Evolutionary conservation across 495 filamentous ascomycete species (phyloP).

Genomic region (Podospora pseudopauciseta): DNA sequence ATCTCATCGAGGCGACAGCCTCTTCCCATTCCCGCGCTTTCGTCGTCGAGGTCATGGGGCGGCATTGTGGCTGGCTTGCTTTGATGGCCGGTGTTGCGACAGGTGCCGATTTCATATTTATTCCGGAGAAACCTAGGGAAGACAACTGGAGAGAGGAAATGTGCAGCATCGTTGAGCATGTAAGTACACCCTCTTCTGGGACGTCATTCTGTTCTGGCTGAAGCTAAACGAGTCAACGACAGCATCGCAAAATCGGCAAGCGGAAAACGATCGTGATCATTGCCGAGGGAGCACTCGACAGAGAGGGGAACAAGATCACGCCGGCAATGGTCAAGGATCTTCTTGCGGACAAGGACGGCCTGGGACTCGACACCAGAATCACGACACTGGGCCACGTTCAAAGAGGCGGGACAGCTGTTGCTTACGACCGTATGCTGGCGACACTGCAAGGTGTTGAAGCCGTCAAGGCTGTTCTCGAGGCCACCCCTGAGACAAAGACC

Average conservation of each 20-base stretch:
- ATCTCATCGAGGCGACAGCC: slow-evolving; percentile 95
- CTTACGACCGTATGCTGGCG: slow-evolving; percentile 90
- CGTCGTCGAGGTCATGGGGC: slow-evolving; percentile 99
- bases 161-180: slow-evolving; percentile 74
- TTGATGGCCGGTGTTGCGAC: slow-evolving; percentile 95
- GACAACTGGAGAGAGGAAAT: slow-evolving; percentile 89
- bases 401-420: slow-evolving; percentile 83
- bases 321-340: slow-evolving; percentile 79
- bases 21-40: slow-evolving; percentile 96
- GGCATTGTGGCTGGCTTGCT: slow-evolving; percentile 97
- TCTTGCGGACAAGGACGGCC: slow-evolving; percentile 63
- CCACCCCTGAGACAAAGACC: slow-evolving; percentile 81
- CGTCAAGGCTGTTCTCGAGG: slow-evolving; percentile 91
- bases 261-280: slow-evolving; percentile 97
- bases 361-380: slow-evolving; percentile 85
- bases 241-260: slow-evolving; percentile 91
- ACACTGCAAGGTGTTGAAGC: slow-evolving; percentile 96
- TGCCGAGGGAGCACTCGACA: slow-evolving; percentile 90
- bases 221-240: slow-evolving; percentile 10
- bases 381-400: slow-evolving; percentile 97
- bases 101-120: slow-evolving; percentile 94
- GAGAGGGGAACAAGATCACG: slow-evolving; percentile 77
- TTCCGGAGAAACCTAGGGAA: slow-evolving; percentile 89
- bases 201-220: neutral
- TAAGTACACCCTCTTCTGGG: slow-evolving; percentile 34